phyloP scores from a whole-genome alignment of 139 green algal genomes.

The Chara braunii region DNA sequence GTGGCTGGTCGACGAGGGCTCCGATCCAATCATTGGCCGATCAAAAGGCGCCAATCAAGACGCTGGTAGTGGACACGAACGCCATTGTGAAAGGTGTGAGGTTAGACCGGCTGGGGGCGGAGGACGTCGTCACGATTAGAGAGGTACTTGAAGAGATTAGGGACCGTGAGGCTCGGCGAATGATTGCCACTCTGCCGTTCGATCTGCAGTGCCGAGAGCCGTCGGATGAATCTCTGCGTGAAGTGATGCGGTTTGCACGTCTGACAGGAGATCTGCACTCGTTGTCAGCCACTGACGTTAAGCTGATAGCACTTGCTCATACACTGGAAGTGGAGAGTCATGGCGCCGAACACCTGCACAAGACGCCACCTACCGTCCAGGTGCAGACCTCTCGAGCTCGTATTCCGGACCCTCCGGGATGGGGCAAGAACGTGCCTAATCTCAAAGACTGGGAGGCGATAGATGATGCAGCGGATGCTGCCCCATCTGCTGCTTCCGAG shows the following conservation, averaged over 20 bases:
- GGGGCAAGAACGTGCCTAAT: slow-evolving; percentile 26
- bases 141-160: slow-evolving; percentile 27
- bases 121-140: slow-evolving; percentile 20
- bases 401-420: slow-evolving; percentile 19
- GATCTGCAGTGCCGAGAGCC: slow-evolving; percentile 15
- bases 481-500: too few species aligned
- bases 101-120: background rate
- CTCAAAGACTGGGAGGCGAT: slow-evolving; percentile 30
- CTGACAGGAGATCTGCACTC: slow-evolving; percentile 76
- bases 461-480: slow-evolving; percentile 15
- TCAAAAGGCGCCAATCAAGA: background rate
- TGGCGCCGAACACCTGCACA: slow-evolving; percentile 52
- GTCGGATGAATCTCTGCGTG: slow-evolving; percentile 22
- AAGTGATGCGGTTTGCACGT: slow-evolving; percentile 76
- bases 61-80: slow-evolving; percentile 20
- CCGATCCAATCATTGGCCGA: too few species aligned
- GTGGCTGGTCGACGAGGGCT: too few species aligned
- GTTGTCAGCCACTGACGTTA: slow-evolving; percentile 69
- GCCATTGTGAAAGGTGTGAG: slow-evolving; percentile 3
- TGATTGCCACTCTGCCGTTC: slow-evolving; percentile 16
- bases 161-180: slow-evolving; percentile 20
- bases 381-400: background rate
- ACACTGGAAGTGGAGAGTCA: slow-evolving; percentile 64
- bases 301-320: slow-evolving; percentile 72
- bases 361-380: background rate